phyloP scores from a whole-genome alignment of 805 yeast species.

The Myxozyma geophila region DNA sequence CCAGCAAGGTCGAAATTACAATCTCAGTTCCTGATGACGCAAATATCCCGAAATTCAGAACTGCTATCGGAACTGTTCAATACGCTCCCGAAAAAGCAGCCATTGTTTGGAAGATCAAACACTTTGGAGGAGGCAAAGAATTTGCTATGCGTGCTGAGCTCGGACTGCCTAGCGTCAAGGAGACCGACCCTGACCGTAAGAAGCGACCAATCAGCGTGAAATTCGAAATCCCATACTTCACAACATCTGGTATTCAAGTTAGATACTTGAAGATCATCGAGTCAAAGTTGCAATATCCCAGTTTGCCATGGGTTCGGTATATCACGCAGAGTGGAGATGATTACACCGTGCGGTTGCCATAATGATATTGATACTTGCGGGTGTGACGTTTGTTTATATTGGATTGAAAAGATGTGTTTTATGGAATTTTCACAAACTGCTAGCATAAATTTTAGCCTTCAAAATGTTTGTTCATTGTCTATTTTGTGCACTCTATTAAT shows the following conservation, averaged over 20 bases:
- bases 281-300: constrained; percentile 89
- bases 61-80: constrained; percentile 75
- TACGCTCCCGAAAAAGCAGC: constrained; percentile 89
- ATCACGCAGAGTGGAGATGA: constrained; percentile 90
- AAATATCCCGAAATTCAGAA: constrained; percentile 85
- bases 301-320: constrained; percentile 97
- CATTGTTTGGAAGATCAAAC: constrained; percentile 87
- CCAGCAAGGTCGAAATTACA: constrained; percentile 82
- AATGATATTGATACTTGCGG: neutral
- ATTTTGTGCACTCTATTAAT: too few relatives aligned
- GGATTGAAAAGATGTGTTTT: too few relatives aligned
- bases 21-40: constrained; percentile 98
- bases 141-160: constrained; percentile 88
- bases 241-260: constrained; percentile 94
- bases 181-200: constrained; percentile 58
- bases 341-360: constrained; percentile 64
- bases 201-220: constrained; percentile 89
- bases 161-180: constrained; percentile 81
- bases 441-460: too few relatives aligned
- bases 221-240: constrained; percentile 93
- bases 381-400: neutral
- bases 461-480: too few relatives aligned
- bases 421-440: too few relatives aligned
- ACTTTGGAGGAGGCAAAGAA: constrained; percentile 93
- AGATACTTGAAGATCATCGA: constrained; percentile 91